Percentiles rank a stretch among this genome's conserved stretches.
These are phyloP conservation scores for Achaetomium macrosporum DNA, from an alignment of 2,329 filamentous ascomycete genomes.

Conservation along the genomic window DNA sequence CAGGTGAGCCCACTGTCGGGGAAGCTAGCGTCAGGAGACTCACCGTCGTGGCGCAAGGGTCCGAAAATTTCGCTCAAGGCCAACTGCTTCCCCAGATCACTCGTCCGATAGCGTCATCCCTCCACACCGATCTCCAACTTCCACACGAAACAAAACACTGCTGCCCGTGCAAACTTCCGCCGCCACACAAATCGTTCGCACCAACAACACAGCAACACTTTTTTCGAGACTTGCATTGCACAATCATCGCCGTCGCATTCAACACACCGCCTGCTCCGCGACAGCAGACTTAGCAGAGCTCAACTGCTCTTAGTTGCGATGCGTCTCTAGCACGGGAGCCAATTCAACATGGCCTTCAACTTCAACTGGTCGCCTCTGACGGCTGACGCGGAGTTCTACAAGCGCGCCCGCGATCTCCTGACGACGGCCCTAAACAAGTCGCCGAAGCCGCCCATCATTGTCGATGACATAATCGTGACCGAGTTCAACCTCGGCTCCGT, in stretches of 20 bases:
- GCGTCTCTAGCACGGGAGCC: slow-evolving; percentile 29
- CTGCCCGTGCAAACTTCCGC: not conserved
- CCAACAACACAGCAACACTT: not conserved
- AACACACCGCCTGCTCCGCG: slow-evolving; percentile 3
- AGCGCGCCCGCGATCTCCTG: slow-evolving; percentile 86
- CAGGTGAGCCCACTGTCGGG: slow-evolving; percentile 5
- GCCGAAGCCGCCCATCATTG: slow-evolving; percentile 95
- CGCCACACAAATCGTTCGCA: slow-evolving; percentile 3
- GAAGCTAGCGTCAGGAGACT: slow-evolving; percentile 6
- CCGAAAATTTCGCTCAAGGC: slow-evolving; percentile 23
- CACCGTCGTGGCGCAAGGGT: slow-evolving; percentile 2
- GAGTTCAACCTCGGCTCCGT: slow-evolving; percentile 95
- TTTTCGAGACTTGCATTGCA: not conserved
- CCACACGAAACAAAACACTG: slow-evolving; percentile 8
- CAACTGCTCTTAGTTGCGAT: slow-evolving; percentile 19
- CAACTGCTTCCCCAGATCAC: slow-evolving; percentile 10
- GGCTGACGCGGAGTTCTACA: slow-evolving; percentile 86
- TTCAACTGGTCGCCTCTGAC: slow-evolving; percentile 99
- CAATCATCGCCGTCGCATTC: not conserved
- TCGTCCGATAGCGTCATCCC: slow-evolving; percentile 24
- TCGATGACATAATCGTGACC: slow-evolving; percentile 97
- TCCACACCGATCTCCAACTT: slow-evolving; percentile 10
- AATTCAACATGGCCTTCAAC: slow-evolving; percentile 91
- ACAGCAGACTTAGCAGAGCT: slow-evolving; percentile 17
- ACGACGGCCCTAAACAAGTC: slow-evolving; percentile 96